A percentile compares a stretch with the other conserved stretches of the same genome.
Conservation (phyloP, 75 land plant species). For the Cunninghamia lanceolata region DNA sequence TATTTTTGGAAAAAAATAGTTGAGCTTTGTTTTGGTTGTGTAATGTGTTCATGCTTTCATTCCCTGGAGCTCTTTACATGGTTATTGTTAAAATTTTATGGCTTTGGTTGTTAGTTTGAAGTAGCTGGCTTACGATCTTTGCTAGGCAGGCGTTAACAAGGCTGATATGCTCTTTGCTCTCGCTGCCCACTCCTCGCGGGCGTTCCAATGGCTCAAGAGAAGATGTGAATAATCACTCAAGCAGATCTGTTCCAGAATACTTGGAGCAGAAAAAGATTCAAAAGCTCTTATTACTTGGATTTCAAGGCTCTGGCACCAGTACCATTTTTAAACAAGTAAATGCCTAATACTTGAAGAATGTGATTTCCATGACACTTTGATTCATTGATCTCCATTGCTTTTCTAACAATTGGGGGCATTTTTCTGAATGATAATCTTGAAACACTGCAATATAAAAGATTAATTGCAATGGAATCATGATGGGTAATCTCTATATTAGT, state of each 20-base stretch:
- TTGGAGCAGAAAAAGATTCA: slow-evolving; percentile 66
- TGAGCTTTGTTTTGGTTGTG: neutral
- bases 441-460: neutral
- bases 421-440: neutral
- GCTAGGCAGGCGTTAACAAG: slow-evolving; percentile 75
- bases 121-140: slow-evolving; percentile 17
- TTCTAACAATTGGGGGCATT: neutral
- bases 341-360: neutral
- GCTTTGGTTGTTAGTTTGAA: neutral
- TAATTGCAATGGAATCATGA: neutral
- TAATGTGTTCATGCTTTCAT: neutral
- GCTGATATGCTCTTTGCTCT: slow-evolving; percentile 71
- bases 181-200: slow-evolving; percentile 75
- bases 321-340: slow-evolving; percentile 93
- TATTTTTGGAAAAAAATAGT: neutral
- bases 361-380: neutral
- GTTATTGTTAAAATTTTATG: neutral
- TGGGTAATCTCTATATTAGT: neutral
- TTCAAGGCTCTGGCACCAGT: slow-evolving; percentile 91
- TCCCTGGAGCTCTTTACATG: neutral
- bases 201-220: slow-evolving; percentile 34
- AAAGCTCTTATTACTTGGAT: slow-evolving; percentile 84
- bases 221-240: slow-evolving; percentile 40
- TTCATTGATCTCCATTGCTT: neutral
- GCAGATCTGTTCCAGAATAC: slow-evolving; percentile 52